Percentiles rank a stretch among this genome's conserved stretches.
Evolutionary conservation across 2,329 filamentous ascomycete species (phyloP).

Genomic region (Rhynchosporium agropyri): DNA sequence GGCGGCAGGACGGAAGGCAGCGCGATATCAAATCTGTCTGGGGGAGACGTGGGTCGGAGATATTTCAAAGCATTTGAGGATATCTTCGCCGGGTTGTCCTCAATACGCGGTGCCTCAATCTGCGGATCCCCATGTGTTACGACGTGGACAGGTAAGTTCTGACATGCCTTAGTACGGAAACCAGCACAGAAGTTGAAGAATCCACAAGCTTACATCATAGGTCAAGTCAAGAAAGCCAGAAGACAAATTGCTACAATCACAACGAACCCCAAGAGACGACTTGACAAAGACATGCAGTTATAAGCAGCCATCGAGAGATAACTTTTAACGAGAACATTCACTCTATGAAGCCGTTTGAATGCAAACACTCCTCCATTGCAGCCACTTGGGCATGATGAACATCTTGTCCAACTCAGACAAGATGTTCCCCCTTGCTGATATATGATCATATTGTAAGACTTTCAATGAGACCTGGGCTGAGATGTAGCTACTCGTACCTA

Average conservation of each 20-base stretch:
- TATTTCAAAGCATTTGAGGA: neutral
- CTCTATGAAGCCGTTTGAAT: neutral
- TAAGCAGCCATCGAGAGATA: neutral
- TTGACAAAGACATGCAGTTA: neutral
- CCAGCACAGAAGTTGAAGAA: neutral
- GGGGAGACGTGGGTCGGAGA: slow-evolving; percentile 2
- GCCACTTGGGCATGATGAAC: neutral
- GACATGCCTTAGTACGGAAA: neutral
- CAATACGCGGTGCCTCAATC: slow-evolving; percentile 11
- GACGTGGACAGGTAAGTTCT: slow-evolving; percentile 10
- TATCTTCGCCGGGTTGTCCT: slow-evolving; percentile 1
- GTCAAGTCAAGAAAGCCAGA: neutral
- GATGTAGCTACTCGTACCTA: neutral
- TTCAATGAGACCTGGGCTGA: neutral
- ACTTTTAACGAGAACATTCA: neutral
- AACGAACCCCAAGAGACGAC: neutral
- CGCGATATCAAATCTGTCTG: slow-evolving; percentile 4
- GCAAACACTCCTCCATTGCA: neutral
- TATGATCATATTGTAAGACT: neutral
- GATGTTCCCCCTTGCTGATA: neutral
- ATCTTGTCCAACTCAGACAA: neutral
- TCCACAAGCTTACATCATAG: neutral
- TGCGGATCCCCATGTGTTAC: slow-evolving; percentile 7
- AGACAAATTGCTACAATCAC: slow-evolving; percentile 4
- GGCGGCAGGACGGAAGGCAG: neutral